These are phyloP conservation scores for Phytophthora litchii DNA, from an alignment of 352 stramenopile species.

Conservation along the genomic window DNA sequence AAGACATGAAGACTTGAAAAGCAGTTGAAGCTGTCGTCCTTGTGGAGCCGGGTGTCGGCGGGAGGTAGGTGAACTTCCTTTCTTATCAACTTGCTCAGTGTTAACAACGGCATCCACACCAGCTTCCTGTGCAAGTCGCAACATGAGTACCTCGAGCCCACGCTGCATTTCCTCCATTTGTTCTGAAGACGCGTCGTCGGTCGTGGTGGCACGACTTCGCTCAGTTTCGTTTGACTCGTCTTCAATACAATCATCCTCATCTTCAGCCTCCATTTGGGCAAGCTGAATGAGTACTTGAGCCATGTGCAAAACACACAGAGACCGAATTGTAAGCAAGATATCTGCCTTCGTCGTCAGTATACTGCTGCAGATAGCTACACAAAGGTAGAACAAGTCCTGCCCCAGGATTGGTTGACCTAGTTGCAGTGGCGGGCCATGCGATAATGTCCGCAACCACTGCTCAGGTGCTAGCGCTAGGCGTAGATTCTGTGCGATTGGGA, in stretches of 20 bases:
- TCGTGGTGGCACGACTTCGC: background rate
- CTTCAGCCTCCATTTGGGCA: constrained; percentile 56
- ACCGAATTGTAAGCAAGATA: constrained; percentile 80
- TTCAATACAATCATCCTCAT: constrained; percentile 54
- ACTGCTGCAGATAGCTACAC: constrained; percentile 76
- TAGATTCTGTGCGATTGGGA: constrained; percentile 55
- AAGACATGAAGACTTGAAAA: constrained; percentile 80
- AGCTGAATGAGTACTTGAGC: constrained; percentile 78
- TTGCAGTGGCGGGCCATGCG: constrained; percentile 53
- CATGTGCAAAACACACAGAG: constrained; percentile 81
- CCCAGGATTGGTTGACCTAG: constrained; percentile 67
- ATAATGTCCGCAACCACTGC: constrained; percentile 56
- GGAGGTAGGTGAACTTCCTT: background rate
- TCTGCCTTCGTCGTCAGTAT: constrained; percentile 81
- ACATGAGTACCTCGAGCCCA: constrained; percentile 61
- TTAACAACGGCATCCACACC: constrained; percentile 43
- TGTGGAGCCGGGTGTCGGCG: constrained; percentile 31
- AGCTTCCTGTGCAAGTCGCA: constrained; percentile 44
- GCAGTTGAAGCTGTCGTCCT: constrained; percentile 59
- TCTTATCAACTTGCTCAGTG: constrained; percentile 10
- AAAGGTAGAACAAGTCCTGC: constrained; percentile 80
- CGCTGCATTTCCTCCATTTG: constrained; percentile 51
- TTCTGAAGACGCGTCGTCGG: constrained; percentile 28
- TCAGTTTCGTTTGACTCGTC: constrained; percentile 29
- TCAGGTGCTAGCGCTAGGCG: constrained; percentile 47